Base-by-base conservation (phyloP, 257 asterid genomes). In the Solanum clarkiae region DNA sequence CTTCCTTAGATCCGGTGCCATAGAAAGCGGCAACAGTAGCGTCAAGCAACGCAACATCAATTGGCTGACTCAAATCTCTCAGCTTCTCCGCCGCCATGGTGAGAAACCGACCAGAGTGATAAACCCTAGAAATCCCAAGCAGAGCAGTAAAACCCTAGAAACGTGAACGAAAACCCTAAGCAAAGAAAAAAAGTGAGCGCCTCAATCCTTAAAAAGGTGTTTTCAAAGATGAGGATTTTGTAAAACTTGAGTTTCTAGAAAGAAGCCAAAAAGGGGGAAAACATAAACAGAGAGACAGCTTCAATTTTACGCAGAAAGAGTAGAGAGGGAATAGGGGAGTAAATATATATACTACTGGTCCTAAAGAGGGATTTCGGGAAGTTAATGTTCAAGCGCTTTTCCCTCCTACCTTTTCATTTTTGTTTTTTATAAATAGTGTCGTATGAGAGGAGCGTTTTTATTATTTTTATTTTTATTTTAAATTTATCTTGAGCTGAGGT, bases 1-100 rank as follows among this genome's bases (percentile, higher is more conserved):
- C 98, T n/a, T 94, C 98, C 84, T 94, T 94, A 87, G 99, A 96
- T 91, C 99, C 99, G 66, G 99, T 94, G 62, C 98, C 99, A 86
- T 96, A 96, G 91, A 96, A 94, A 81, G 98, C 98, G 7, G 94
- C 92, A 26, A 96, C 98, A 22, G 98, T 94, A 62, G 99, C 98
- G 86, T 96, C 99, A 49, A 96, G 98, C 87, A 96, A 88, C 17
- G 92, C 57, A 71, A 96, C 98, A 66, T 96, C 98, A 82, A 96
- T 88, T 74, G 99, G 99, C 90, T 93, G 98, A 80, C 93, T 90
- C 91, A 96, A 93, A 93, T 94, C 98, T 84, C 98, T 88, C 20
- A 94, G 90, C 93, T 91, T 94, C 87, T 93, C 98, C 86, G 97
- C 95, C 83, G 95, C 98, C 98, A 93, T 93, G 86, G 90, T 87